A percentile compares a stretch with the other conserved stretches of the same genome.
Evolutionary conservation across 106 monocot genomes (phyloP).

Genomic region (Dendrobium huoshanense): DNA sequence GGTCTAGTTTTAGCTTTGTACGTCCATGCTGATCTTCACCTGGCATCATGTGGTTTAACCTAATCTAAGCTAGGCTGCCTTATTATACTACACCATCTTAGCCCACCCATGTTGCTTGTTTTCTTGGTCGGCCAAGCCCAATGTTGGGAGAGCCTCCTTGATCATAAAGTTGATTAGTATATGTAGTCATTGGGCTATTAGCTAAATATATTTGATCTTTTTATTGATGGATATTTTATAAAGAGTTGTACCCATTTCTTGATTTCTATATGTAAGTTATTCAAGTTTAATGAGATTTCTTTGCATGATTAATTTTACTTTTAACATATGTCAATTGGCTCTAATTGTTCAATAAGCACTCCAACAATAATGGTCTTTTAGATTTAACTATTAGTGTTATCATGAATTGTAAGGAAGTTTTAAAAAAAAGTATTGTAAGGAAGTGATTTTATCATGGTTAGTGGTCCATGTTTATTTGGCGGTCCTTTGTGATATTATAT

Average conservation of each 20-base stretch:
- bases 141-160: neutral
- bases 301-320: too few species aligned
- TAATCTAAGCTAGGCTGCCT: neutral
- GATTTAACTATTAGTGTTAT: too few species aligned
- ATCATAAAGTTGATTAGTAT: neutral
- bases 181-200: neutral
- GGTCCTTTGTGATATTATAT: too few species aligned
- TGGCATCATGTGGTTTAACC: neutral
- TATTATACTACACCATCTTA: neutral
- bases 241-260: neutral
- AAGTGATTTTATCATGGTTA: too few species aligned
- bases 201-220: neutral
- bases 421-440: too few species aligned
- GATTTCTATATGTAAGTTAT: too few species aligned
- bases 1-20: neutral
- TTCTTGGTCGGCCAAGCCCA: neutral
- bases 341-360: too few species aligned
- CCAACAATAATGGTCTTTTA: too few species aligned
- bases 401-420: too few species aligned
- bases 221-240: neutral
- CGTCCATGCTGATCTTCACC: neutral
- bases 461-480: too few species aligned
- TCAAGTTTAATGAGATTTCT: too few species aligned
- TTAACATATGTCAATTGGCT: too few species aligned
- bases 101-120: neutral